Evolutionary conservation across 116 monocot genomes (phyloP).

Genomic region (Posidonia oceanica): DNA sequence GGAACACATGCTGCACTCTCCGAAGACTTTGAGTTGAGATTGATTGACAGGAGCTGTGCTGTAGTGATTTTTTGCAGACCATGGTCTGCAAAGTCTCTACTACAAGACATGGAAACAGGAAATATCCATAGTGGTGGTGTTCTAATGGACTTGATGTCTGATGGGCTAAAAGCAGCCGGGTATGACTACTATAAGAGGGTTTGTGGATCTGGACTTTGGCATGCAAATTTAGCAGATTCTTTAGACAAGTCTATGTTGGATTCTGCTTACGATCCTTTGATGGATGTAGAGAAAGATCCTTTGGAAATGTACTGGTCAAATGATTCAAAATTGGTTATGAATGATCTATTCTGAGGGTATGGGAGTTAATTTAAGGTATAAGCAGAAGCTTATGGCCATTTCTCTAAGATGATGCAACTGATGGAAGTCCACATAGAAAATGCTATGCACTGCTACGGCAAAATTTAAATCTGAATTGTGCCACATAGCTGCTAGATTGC

Average conservation of each 20-base stretch:
- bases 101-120: conserved; percentile 31
- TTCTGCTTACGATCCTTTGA: not conserved
- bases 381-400: too few relatives aligned
- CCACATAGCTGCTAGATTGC: too few relatives aligned
- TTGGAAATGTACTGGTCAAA: conserved; percentile 39
- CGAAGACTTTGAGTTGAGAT: conserved; percentile 54
- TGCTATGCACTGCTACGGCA: too few relatives aligned
- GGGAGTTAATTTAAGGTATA: too few relatives aligned
- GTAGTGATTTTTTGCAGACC: conserved; percentile 28
- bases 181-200: conserved; percentile 60
- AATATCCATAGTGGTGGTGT: conserved; percentile 11
- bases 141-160: conserved; percentile 22
- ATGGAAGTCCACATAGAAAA: too few relatives aligned
- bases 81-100: conserved; percentile 23
- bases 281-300: conserved; percentile 6
- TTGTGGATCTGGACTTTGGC: conserved; percentile 57
- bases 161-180: conserved; percentile 52
- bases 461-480: too few relatives aligned
- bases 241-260: conserved; percentile 29
- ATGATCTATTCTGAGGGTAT: conserved; percentile 1
- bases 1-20: conserved; percentile 31
- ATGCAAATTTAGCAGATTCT: conserved; percentile 52
- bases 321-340: not conserved
- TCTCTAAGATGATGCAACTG: too few relatives aligned
- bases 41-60: conserved; percentile 49